Evolutionary conservation across 2,329 filamentous ascomycete species (phyloP).

Genomic region (Knufia petricola): DNA sequence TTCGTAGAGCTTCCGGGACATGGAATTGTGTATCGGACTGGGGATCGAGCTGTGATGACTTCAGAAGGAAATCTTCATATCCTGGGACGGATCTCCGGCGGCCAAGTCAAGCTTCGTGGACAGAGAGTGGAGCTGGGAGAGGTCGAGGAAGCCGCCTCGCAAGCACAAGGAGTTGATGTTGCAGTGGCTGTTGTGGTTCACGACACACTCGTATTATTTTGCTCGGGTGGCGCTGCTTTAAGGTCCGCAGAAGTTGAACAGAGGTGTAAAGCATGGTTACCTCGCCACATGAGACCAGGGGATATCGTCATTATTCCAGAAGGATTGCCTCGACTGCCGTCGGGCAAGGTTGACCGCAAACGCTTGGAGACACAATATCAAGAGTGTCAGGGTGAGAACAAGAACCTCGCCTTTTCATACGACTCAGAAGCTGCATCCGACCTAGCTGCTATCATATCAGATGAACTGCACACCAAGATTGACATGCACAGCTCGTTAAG

Average conservation of each 20-base stretch:
- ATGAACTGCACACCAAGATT: constrained; percentile 34
- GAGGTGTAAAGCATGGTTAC: constrained; percentile 65
- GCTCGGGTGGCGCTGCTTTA: constrained; percentile 42
- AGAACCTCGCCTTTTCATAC: constrained; percentile 6
- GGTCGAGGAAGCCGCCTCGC: constrained; percentile 60
- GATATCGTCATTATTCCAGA: constrained; percentile 54
- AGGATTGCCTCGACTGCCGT: constrained; percentile 64
- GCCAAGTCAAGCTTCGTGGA: constrained; percentile 78
- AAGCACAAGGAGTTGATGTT: constrained; percentile 52
- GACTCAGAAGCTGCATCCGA: constrained; percentile 18
- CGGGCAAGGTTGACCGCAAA: constrained; percentile 72
- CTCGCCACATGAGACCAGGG: constrained; percentile 71
- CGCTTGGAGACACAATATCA: constrained; percentile 49
- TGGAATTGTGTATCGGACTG: constrained; percentile 71
- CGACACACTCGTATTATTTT: constrained; percentile 65
- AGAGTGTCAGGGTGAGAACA: constrained; percentile 13
- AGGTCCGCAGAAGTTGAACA: constrained; percentile 41
- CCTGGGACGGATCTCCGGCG: constrained; percentile 65
- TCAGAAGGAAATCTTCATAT: constrained; percentile 67
- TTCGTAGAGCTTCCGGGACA: constrained; percentile 58
- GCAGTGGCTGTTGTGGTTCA: constrained; percentile 58
- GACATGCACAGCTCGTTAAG: constrained; percentile 37
- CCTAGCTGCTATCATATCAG: constrained; percentile 35
- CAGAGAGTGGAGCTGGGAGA: constrained; percentile 76
- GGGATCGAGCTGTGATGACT: constrained; percentile 66